Evolutionary conservation across 2,329 filamentous ascomycete species (phyloP).

Genomic region (Zymoseptoria crescenta): DNA sequence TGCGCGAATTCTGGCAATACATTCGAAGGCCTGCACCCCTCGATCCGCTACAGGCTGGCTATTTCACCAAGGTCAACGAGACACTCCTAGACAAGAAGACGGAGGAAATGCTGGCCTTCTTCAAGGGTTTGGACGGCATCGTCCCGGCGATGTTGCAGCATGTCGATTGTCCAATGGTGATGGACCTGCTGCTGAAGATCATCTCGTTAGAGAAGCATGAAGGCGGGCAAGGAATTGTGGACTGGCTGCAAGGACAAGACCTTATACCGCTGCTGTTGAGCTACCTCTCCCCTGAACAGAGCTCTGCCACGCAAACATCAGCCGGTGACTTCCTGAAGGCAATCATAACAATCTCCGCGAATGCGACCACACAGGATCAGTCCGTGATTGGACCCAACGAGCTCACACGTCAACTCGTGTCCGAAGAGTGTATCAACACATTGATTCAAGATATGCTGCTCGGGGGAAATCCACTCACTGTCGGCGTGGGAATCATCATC

Average conservation of each 20-base stretch:
- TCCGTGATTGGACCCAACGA: conserved; percentile 99
- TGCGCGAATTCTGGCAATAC: conserved; percentile 87
- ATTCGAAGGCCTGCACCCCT: conserved; percentile 75
- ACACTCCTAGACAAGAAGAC: conserved; percentile 97
- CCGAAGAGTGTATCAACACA: conserved; percentile 69
- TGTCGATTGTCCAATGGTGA: conserved; percentile 95
- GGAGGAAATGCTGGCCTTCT: conserved; percentile 86
- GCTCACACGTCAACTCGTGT: conserved; percentile 88
- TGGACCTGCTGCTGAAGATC: conserved; percentile 94
- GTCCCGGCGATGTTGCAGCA: conserved; percentile 82
- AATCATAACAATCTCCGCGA: conserved; percentile 97
- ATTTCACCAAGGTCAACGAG: conserved; percentile 98
- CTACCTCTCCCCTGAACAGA: conserved; percentile 77
- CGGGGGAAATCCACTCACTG: conserved; percentile 88
- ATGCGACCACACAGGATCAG: conserved; percentile 94
- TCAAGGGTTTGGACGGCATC: conserved; percentile 75
- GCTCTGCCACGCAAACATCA: conserved; percentile 86
- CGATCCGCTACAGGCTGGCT: conserved; percentile 88
- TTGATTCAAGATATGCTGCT: conserved; percentile 88
- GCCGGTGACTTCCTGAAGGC: conserved; percentile 97
- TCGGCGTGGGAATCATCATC: conserved; percentile 94
- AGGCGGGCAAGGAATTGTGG: conserved; percentile 83
- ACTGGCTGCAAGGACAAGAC: conserved; percentile 88
- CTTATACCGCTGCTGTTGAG: conserved; percentile 80
- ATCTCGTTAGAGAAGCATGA: conserved; percentile 92